A percentile compares a stretch with the other conserved stretches of the same genome.
These are phyloP conservation scores for Lepiota venenata DNA, from an alignment of 768 basidiomycete species.

Conservation along the genomic window DNA sequence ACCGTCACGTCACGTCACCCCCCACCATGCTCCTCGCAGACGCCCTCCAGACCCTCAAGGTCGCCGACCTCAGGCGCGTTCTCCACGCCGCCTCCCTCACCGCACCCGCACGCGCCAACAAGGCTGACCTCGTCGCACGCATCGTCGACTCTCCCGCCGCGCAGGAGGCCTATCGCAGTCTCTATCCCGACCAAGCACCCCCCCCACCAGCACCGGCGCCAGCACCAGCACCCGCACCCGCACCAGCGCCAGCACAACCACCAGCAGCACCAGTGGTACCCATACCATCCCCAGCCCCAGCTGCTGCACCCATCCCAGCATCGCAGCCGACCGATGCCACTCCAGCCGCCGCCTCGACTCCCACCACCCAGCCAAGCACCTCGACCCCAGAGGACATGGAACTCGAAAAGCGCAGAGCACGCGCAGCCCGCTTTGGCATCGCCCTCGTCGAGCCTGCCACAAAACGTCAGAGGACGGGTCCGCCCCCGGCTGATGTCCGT, in stretches of 20 bases:
- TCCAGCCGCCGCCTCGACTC: neutral
- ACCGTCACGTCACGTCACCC: conserved; percentile 14
- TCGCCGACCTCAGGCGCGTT: conserved; percentile 64
- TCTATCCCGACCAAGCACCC: conserved; percentile 30
- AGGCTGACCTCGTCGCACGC: conserved; percentile 62
- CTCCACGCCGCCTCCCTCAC: conserved; percentile 48
- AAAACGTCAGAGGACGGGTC: conserved; percentile 13
- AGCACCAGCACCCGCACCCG: conserved; percentile 13
- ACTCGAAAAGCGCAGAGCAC: conserved; percentile 51
- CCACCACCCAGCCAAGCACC: too few species aligned
- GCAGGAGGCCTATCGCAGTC: conserved; percentile 42
- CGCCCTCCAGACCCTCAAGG: conserved; percentile 61
- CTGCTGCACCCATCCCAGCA: conserved; percentile 1
- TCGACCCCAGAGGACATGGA: conserved; percentile 39
- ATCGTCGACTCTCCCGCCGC: conserved; percentile 53
- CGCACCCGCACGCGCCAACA: conserved; percentile 56
- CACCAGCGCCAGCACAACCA: conserved; percentile 11
- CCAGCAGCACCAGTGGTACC: conserved; percentile 7
- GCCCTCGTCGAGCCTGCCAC: conserved; percentile 43
- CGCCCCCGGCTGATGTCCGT: conserved; percentile 5
- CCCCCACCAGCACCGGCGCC: conserved; percentile 17
- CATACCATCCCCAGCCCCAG: conserved; percentile 14
- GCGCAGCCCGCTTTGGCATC: conserved; percentile 73
- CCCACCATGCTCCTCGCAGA: conserved; percentile 35
- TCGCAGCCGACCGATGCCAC: neutral